A percentile compares a stretch with the other conserved stretches of the same genome.
phyloP scores from a whole-genome alignment of 1,139 yeast species.

The Arxiozyma telluris region DNA sequence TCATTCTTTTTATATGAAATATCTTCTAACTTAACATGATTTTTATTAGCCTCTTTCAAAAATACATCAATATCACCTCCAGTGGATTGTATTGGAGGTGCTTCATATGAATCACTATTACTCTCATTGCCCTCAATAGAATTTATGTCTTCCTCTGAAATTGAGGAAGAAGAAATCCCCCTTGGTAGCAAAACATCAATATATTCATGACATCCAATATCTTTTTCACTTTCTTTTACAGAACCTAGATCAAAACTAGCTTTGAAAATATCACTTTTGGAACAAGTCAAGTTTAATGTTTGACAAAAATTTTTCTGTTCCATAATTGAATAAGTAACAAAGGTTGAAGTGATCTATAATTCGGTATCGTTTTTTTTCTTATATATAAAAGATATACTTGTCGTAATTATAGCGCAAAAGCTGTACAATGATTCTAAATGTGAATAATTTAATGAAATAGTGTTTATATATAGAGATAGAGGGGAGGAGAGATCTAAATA shows the following conservation, averaged over 20 bases:
- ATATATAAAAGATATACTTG: no score
- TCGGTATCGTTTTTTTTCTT: no score
- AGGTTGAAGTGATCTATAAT: neutral
- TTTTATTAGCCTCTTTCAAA: neutral
- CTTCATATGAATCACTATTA: neutral
- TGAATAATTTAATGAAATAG: no score
- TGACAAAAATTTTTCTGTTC: neutral
- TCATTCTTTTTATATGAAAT: neutral
- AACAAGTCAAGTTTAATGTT: neutral
- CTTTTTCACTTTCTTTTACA: neutral
- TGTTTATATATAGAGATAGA: no score
- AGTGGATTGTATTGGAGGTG: neutral
- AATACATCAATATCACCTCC: neutral
- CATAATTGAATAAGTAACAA: neutral
- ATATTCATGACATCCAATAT: conserved; percentile 12
- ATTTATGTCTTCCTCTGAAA: conserved; percentile 13
- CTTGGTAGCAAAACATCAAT: conserved; percentile 14
- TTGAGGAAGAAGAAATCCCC: conserved; percentile 14
- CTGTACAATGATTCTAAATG: no score
- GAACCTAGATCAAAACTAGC: neutral
- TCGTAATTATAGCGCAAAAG: no score
- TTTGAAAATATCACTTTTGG: neutral
- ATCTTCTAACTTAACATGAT: neutral
- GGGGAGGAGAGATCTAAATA: neutral
- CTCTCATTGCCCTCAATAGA: neutral